Conservation (phyloP, 2,329 filamentous ascomycete species). For the Fusarium poae region DNA sequence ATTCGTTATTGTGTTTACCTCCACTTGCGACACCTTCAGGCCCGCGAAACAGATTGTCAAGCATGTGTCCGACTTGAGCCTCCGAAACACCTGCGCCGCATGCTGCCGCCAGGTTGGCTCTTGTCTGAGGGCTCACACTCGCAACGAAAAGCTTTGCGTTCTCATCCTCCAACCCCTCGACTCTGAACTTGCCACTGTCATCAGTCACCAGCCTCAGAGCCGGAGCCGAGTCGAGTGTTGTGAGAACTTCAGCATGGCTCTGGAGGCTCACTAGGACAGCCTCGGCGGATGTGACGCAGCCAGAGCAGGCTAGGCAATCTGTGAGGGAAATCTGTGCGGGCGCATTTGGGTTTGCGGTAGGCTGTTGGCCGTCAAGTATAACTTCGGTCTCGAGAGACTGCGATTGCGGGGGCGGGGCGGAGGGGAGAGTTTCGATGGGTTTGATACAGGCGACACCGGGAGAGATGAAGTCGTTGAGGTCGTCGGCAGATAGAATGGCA, state of each 20-base stretch:
- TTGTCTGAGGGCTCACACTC: conserved; percentile 90
- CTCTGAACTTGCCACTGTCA: conserved; percentile 52
- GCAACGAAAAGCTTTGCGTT: conserved; percentile 87
- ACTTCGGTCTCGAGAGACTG: conserved; percentile 78
- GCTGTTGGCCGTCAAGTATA: conserved; percentile 86
- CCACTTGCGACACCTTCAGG: conserved; percentile 75
- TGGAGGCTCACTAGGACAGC: conserved; percentile 96
- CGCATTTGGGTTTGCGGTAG: conserved; percentile 67
- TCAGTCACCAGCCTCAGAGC: conserved; percentile 58
- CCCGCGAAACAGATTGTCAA: conserved; percentile 80
- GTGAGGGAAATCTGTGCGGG: conserved; percentile 95
- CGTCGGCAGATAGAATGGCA: conserved; percentile 95
- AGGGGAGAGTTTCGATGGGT: conserved; percentile 90
- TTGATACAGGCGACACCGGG: conserved; percentile 99
- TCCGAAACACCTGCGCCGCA: conserved; percentile 79
- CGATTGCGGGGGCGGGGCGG: conserved; percentile 56
- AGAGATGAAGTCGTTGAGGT: conserved; percentile 98
- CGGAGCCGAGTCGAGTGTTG: conserved; percentile 78
- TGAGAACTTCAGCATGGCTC: conserved; percentile 91
- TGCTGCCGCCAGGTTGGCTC: conserved; percentile 89
- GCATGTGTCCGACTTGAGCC: conserved; percentile 81
- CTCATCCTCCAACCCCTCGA: conserved; percentile 67
- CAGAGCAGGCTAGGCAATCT: conserved; percentile 96
- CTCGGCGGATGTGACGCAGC: conserved; percentile 97
- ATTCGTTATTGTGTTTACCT: conserved; percentile 79